Conservation (phyloP, 106 monocot species). For the Xerophyta viscosa region DNA sequence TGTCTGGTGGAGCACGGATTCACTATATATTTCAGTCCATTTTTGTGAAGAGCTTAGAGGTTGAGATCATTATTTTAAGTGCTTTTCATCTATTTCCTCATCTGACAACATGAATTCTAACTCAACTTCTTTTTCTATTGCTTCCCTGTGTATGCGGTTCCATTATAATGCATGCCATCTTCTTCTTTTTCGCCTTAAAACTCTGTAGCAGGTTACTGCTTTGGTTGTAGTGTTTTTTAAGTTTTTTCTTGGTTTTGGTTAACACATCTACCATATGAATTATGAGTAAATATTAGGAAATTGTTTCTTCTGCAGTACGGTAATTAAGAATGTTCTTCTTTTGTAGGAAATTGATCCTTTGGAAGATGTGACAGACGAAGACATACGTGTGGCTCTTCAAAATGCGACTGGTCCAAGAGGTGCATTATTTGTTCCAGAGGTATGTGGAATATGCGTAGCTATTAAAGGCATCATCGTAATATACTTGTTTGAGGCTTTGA, state of each 20-base stretch:
- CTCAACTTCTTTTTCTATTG: too few species aligned
- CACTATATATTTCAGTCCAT: conserved; percentile 99
- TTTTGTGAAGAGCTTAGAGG: conserved; percentile 97
- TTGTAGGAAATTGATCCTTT: conserved; percentile 92
- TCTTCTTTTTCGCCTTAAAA: too few species aligned
- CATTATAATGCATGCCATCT: too few species aligned
- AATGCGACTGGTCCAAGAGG: conserved; percentile 95
- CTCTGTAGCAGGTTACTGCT: too few species aligned
- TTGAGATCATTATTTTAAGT: conserved; percentile 2
- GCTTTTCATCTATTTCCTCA: not conserved
- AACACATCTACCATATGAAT: too few species aligned
- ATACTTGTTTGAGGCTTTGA: not conserved
- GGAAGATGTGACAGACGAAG: conserved; percentile 90
- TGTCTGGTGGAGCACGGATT: conserved; percentile 96
- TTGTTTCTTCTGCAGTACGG: not conserved
- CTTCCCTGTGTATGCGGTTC: too few species aligned
- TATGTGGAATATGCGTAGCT: not conserved
- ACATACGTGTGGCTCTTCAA: conserved; percentile 93
- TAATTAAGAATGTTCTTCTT: not conserved
- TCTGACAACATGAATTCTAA: not conserved
- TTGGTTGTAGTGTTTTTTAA: too few species aligned
- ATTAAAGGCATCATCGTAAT: not conserved
- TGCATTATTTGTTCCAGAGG: conserved; percentile 98
- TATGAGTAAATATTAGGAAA: not conserved
- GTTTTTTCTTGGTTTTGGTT: too few species aligned